Conservation (phyloP, 306 rosid genomes). For the Purshia tridentata region DNA sequence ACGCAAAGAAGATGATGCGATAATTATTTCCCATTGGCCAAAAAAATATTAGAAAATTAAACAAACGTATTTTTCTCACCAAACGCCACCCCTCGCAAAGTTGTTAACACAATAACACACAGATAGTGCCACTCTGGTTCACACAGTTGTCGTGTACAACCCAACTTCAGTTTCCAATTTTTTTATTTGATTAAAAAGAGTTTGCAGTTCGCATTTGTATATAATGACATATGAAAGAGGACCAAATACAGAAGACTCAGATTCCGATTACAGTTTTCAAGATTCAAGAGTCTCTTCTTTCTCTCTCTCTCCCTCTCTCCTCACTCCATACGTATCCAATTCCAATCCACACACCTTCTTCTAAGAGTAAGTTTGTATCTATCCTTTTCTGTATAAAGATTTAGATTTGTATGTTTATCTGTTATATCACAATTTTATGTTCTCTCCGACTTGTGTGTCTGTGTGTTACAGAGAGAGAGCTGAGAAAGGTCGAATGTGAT, state of each 20-base stretch:
- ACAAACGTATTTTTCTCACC: not conserved
- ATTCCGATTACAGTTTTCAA: not conserved
- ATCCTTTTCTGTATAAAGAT: not conserved
- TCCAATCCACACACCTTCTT: not conserved
- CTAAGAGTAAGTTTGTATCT: not conserved
- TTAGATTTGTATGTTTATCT: not conserved
- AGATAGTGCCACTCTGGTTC: not conserved
- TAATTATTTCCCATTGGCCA: too few species aligned
- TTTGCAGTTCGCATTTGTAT: not conserved
- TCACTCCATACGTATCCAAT: conserved; percentile 4
- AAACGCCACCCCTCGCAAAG: not conserved
- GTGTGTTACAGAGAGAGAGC: not conserved
- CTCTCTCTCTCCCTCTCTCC: not conserved
- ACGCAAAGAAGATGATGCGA: not conserved
- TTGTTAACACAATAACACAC: too few species aligned
- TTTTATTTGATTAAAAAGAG: not conserved
- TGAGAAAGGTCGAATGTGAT: not conserved
- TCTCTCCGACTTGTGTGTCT: not conserved
- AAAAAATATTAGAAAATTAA: not conserved
- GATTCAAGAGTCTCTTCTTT: too few species aligned
- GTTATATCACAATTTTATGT: not conserved
- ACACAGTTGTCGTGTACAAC: not conserved
- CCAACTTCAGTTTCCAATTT: not conserved
- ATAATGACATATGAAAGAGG: not conserved
- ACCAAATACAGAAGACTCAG: not conserved